These are phyloP conservation scores for Heritiera littoralis DNA, from an alignment of 345 rosid genomes.

Conservation along the genomic window DNA sequence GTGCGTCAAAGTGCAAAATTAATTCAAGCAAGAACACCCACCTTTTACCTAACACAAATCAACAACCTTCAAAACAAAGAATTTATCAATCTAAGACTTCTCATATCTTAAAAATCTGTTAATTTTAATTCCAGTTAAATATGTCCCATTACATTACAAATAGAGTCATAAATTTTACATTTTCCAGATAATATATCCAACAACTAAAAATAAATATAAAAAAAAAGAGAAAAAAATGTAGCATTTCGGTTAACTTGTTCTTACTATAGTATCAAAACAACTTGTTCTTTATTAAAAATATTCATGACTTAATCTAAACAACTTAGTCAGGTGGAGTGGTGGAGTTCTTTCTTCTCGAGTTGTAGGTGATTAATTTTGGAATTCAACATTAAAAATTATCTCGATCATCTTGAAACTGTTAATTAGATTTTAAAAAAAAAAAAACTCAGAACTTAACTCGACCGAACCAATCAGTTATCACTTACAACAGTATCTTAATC, in stretches of 20 bases:
- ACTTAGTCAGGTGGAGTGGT: background rate
- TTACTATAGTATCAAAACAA: background rate
- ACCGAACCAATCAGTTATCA: constrained; percentile 1
- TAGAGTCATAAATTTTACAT: background rate
- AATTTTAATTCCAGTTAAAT: background rate
- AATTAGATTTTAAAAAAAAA: background rate
- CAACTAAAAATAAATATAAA: background rate
- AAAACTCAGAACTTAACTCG: background rate
- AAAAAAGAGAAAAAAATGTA: background rate
- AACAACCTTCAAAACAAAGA: constrained; percentile 21
- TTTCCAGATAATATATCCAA: background rate
- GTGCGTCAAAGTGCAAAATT: constrained; percentile 4
- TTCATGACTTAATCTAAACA: background rate
- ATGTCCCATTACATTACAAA: background rate
- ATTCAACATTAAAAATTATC: background rate
- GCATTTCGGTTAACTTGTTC: background rate
- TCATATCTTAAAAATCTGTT: background rate
- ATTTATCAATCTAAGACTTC: background rate
- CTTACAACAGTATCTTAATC: background rate
- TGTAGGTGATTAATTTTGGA: background rate
- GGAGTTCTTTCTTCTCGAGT: background rate
- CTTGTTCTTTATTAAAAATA: background rate
- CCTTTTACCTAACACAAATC: constrained; percentile 27
- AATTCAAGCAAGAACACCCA: constrained; percentile 6
- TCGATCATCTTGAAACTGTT: background rate